Conservation (phyloP, 1,284 basidiomycete genomes). For the Marasmius sp. region DNA sequence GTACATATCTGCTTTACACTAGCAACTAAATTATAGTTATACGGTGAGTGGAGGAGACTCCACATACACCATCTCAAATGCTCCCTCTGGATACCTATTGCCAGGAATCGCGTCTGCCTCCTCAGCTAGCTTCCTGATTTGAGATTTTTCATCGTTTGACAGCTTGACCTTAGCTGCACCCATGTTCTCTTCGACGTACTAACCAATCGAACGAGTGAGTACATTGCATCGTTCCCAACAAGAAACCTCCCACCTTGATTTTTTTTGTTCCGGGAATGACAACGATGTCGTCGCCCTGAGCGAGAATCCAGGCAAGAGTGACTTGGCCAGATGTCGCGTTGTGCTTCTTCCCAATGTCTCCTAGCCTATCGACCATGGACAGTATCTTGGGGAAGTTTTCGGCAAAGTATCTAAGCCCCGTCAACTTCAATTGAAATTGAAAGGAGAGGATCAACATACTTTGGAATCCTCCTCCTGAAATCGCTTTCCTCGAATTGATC, state of each 20-base stretch:
- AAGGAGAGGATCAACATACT: slow-evolving; percentile 19
- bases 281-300: slow-evolving; percentile 39
- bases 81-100: not conserved
- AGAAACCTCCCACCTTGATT: slow-evolving; percentile 8
- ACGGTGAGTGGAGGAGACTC: not conserved
- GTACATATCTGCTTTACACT: no score
- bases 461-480: slow-evolving; percentile 35
- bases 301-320: slow-evolving; percentile 46
- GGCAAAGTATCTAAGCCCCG: slow-evolving; percentile 1
- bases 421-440: no score
- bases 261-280: slow-evolving; percentile 40
- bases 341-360: slow-evolving; percentile 31
- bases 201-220: not conserved
- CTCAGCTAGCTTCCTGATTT: slow-evolving; percentile 15
- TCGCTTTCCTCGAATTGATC: slow-evolving; percentile 55
- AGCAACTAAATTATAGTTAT: no score
- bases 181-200: slow-evolving; percentile 21
- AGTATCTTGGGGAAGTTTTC: slow-evolving; percentile 47
- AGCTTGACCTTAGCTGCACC: slow-evolving; percentile 10
- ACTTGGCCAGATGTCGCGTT: slow-evolving; percentile 42
- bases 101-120: slow-evolving; percentile 2
- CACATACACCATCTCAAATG: not conserved
- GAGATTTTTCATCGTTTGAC: slow-evolving; percentile 6
- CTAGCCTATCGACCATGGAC: slow-evolving; percentile 35
- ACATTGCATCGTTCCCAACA: not conserved